A percentile compares a stretch with the other conserved stretches of the same genome.
These are phyloP conservation scores for Recurvomyces mirabilis DNA, from an alignment of 495 filamentous ascomycete species.

Conservation along the genomic window DNA sequence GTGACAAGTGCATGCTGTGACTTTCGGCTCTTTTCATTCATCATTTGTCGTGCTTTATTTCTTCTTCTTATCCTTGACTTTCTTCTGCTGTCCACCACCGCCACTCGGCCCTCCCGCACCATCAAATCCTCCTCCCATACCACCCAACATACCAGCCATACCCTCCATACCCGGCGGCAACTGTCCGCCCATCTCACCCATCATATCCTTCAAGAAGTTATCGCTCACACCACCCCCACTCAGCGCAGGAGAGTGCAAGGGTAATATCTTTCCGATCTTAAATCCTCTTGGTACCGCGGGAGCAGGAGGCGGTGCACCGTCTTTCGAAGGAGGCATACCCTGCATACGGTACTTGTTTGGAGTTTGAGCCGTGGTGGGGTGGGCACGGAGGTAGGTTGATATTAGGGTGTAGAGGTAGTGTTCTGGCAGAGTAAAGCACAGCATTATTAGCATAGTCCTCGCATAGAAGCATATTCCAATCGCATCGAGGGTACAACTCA, in stretches of 20 bases:
- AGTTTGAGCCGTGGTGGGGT: conserved; percentile 64
- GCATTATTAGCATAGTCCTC: too few relatives aligned
- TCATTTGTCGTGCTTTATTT: conserved; percentile 5
- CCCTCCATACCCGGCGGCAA: conserved; percentile 36
- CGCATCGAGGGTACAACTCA: conserved; percentile 30
- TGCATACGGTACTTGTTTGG: conserved; percentile 55
- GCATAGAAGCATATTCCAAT: too few relatives aligned
- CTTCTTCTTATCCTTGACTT: conserved; percentile 14
- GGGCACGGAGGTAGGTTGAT: conserved; percentile 55
- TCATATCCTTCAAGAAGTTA: conserved; percentile 94
- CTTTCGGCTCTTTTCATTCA: too few relatives aligned
- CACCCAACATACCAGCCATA: conserved; percentile 1
- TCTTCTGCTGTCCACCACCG: conserved; percentile 1
- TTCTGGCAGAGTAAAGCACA: conserved; percentile 38
- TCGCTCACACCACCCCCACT: conserved; percentile 92
- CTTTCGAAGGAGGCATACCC: conserved; percentile 49
- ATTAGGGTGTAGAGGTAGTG: conserved; percentile 76
- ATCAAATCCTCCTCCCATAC: conserved; percentile 2
- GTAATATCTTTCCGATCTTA: conserved; percentile 77
- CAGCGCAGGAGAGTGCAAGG: conserved; percentile 76
- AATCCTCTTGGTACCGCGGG: conserved; percentile 79
- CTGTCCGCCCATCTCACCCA: conserved; percentile 74
- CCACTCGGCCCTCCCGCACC: too few relatives aligned
- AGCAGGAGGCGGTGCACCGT: conserved; percentile 49
- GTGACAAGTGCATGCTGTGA: too few relatives aligned